Percentiles rank a stretch among this genome's conserved stretches.
Evolutionary conservation across 768 basidiomycete species (phyloP).

Genomic region (Leccinum imitatum): DNA sequence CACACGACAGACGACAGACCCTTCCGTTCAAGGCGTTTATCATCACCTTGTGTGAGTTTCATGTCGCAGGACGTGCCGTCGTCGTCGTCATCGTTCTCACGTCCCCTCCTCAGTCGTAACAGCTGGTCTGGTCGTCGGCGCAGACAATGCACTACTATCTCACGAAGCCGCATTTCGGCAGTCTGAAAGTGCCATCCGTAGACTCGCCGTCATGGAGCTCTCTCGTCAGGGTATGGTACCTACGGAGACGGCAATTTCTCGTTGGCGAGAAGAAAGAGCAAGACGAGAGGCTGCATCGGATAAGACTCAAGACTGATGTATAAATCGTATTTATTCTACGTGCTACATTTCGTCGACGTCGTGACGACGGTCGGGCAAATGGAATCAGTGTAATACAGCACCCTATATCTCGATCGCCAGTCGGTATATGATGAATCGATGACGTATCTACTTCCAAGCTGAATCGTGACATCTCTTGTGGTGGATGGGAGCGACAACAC

Average conservation of each 20-base stretch:
- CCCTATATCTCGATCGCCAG: constrained; percentile 5
- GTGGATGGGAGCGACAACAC: constrained; percentile 14
- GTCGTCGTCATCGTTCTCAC: not conserved
- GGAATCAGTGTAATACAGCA: constrained; percentile 19
- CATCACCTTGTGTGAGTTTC: constrained; percentile 61
- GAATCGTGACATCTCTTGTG: constrained; percentile 12
- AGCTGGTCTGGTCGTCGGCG: constrained; percentile 69
- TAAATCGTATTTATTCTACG: constrained; percentile 9
- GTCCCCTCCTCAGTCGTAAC: constrained; percentile 47
- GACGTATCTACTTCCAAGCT: constrained; percentile 13
- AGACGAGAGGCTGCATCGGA: constrained; percentile 12
- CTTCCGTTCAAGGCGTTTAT: constrained; percentile 80
- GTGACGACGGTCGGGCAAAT: not conserved
- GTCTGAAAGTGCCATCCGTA: constrained; percentile 67
- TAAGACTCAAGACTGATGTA: constrained; percentile 4
- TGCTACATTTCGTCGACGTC: constrained; percentile 13
- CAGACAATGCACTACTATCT: constrained; percentile 70
- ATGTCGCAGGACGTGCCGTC: not conserved
- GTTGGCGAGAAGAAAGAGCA: constrained; percentile 62
- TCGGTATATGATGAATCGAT: constrained; percentile 1
- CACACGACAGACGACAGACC: constrained; percentile 62
- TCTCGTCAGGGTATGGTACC: constrained; percentile 71
- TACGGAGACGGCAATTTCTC: constrained; percentile 81
- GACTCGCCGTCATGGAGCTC: constrained; percentile 73
- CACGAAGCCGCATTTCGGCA: constrained; percentile 67